Evolutionary conservation across 352 stramenopile species (phyloP), one percentile per base, ranked within the genome.

Genomic region (Phytophthora idaei): DNA sequence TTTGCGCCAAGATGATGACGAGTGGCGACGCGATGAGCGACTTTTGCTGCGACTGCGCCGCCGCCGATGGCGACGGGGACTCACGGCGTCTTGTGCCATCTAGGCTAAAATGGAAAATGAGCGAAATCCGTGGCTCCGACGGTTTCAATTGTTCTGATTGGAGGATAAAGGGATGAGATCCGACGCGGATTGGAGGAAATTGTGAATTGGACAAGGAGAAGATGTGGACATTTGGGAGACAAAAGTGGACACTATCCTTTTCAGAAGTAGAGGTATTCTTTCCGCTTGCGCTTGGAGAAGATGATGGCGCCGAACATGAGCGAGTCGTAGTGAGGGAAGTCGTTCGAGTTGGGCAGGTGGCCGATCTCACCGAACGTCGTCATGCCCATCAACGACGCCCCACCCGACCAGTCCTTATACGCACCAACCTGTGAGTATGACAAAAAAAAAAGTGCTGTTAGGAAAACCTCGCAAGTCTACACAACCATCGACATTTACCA

Each of bases 281-380:
- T 90, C 44, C 86, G 87, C 57, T 85, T 92, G 55, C 85, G 85
- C 64, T 92, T 94, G 50, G 85, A 94, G 64, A 92, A 96, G 68
- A 94, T 90, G 58, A 96, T 87, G 34, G 84, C 85, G 15, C 86
- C 87, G 54, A 96, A 96, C 88, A 96, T 96, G 73, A 96, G 85
- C 71, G 86, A 93, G 57, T 96, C 88, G 55, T 94, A 96, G 73
- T 94, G 88, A 39, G 88, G 88, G 39, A 90, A 87, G 64, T 92
- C 82, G 63, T 79, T 92, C 66, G 82, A 87, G 60, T 93, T 83
- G 12, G 82, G 81, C 63, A 96, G 46, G 61, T 94, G 88, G 3
- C 88, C 88, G 49, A 96, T 93, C 75, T 96, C 85, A 14, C 88
- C 88, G 57, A 94, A 96, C 39, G 88, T 93, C 36, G 88, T 96